Evolutionary conservation across 176 grass and related monocot species (phyloP).

Genomic region (Cenchrus fungigraminus): DNA sequence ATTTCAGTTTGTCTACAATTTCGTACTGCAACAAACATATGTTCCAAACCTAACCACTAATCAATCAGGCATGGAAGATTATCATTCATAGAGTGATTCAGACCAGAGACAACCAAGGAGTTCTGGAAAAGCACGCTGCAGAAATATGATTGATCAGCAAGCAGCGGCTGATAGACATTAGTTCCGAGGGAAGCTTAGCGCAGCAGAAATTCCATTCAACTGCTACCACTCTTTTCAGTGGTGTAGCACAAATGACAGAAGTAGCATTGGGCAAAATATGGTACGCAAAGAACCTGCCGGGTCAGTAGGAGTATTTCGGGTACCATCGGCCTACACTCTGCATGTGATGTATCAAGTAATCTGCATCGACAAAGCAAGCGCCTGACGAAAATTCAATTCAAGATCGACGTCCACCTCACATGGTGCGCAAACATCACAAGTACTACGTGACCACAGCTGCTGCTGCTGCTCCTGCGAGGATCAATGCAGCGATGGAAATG

Average conservation of each 20-base stretch:
- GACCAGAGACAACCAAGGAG: no score
- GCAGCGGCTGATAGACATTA: neutral
- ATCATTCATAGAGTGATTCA: no score
- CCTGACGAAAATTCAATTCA: neutral
- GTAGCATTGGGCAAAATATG: neutral
- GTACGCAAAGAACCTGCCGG: neutral
- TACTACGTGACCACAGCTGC: neutral
- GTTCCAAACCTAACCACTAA: no score
- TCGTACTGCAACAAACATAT: no score
- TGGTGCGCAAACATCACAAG: neutral
- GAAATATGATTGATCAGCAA: neutral
- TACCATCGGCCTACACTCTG: neutral
- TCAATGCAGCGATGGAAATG: neutral
- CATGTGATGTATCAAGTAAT: neutral
- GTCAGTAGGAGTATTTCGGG: neutral
- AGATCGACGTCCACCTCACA: neutral
- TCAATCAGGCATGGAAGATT: no score
- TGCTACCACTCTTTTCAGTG: neutral
- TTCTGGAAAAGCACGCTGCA: neutral
- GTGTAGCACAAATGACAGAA: neutral
- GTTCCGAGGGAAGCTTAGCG: neutral
- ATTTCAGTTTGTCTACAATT: neutral
- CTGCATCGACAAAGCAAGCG: neutral
- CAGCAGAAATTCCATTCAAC: neutral
- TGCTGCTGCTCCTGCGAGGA: slow-evolving; percentile 6